A percentile compares a stretch with the other conserved stretches of the same genome.
Conservation (phyloP, 306 rosid species). For the Vicia villosa region DNA sequence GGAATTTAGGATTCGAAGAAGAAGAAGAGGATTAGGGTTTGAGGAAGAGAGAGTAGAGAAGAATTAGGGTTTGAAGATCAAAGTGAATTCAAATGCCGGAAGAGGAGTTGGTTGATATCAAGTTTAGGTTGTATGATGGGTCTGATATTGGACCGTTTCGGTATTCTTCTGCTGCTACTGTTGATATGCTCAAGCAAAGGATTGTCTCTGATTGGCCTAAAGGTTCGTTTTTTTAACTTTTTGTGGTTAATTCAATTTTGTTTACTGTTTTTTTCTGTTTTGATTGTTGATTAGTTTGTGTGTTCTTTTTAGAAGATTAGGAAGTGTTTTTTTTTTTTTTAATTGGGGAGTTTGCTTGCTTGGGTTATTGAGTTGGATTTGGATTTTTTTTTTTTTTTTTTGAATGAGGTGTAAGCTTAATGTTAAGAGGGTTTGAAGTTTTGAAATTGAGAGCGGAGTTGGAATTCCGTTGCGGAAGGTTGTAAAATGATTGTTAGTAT, state of each 20-base stretch:
- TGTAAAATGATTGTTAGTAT: background rate
- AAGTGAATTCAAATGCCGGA: slow-evolving; percentile 69
- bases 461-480: background rate
- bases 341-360: background rate
- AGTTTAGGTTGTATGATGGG: slow-evolving; percentile 88
- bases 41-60: slow-evolving; percentile 11
- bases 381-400: too few species aligned
- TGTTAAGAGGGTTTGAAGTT: background rate
- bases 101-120: slow-evolving; percentile 78
- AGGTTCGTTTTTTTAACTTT: slow-evolving; percentile 46
- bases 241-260: background rate
- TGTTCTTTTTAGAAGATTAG: background rate
- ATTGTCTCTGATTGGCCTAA: slow-evolving; percentile 92
- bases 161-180: slow-evolving; percentile 80
- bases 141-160: slow-evolving; percentile 83
- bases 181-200: slow-evolving; percentile 90
- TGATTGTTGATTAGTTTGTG: slow-evolving; percentile 20
- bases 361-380: slow-evolving; percentile 31
- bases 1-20: slow-evolving; percentile 34
- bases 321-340: background rate
- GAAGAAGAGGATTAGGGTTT: background rate
- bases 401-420: background rate
- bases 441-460: background rate
- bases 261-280: background rate
- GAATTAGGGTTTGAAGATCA: slow-evolving; percentile 34